phyloP scores from a whole-genome alignment of 805 yeast species.

The Clavispora fructus region DNA sequence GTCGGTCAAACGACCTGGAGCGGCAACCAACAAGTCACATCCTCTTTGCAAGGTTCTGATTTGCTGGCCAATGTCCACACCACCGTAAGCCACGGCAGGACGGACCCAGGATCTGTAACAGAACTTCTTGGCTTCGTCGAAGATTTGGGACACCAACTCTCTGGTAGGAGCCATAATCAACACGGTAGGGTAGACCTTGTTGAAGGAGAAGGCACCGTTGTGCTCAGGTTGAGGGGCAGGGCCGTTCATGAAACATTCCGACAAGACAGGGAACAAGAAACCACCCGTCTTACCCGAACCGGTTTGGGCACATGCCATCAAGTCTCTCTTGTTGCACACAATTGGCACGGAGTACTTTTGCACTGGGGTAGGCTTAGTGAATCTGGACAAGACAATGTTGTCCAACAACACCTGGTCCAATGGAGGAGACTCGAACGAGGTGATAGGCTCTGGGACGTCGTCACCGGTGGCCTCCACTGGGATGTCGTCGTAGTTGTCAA shows the following conservation, averaged over 20 bases:
- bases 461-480: slow-evolving; percentile 98
- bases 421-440: slow-evolving; percentile 86
- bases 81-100: slow-evolving; percentile 97
- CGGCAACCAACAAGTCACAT: slow-evolving; percentile 93
- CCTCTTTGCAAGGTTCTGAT: slow-evolving; percentile 86
- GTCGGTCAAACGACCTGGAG: slow-evolving; percentile 98
- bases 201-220: slow-evolving; percentile 49
- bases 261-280: slow-evolving; percentile 93
- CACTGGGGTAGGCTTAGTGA: slow-evolving; percentile 94
- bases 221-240: slow-evolving; percentile 60
- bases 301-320: slow-evolving; percentile 97
- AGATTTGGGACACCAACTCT: slow-evolving; percentile 96
- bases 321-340: slow-evolving; percentile 82
- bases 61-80: slow-evolving; percentile 89
- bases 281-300: slow-evolving; percentile 99
- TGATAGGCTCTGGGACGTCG: slow-evolving; percentile 88
- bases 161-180: slow-evolving; percentile 97
- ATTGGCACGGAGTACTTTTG: slow-evolving; percentile 92
- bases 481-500: slow-evolving; percentile 96
- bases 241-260: slow-evolving; percentile 84
- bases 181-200: slow-evolving; percentile 90
- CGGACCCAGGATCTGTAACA: slow-evolving; percentile 97
- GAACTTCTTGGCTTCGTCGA: slow-evolving; percentile 91
- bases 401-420: slow-evolving; percentile 79
- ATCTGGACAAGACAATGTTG: slow-evolving; percentile 83